phyloP scores from a whole-genome alignment of 257 asterid species.

The Cordia subcordata region DNA sequence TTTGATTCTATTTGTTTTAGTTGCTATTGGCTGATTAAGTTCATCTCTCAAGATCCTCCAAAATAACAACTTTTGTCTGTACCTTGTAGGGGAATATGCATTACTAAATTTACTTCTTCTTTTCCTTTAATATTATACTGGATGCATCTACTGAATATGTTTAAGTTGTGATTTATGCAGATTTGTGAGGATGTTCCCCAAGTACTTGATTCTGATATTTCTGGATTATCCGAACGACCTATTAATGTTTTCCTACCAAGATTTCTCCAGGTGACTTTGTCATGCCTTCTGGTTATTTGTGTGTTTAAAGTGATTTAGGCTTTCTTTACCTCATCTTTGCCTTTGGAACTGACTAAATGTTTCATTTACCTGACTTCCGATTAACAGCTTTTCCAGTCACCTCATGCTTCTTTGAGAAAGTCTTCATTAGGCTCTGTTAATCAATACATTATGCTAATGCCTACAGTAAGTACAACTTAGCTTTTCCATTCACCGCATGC shows the following conservation, averaged over 20 bases:
- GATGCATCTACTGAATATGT: neutral
- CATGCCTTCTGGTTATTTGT: neutral
- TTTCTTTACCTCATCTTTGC: neutral
- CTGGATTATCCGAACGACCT: conserved; percentile 85
- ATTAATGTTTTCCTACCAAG: conserved; percentile 81
- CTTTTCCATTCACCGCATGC: no score
- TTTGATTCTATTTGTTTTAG: no score
- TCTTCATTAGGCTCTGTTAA: conserved; percentile 86
- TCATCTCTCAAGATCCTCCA: no score
- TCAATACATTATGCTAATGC: conserved; percentile 96
- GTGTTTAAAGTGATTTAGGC: neutral
- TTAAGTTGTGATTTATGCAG: conserved; percentile 25
- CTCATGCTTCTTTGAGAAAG: conserved; percentile 65
- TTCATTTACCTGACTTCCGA: conserved; percentile 8
- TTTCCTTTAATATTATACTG: no score
- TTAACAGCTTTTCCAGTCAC: conserved; percentile 91
- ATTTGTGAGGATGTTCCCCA: conserved; percentile 86
- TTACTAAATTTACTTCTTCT: no score
- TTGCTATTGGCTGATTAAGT: no score
- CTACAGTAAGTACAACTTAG: conserved; percentile 47
- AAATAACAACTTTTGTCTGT: no score
- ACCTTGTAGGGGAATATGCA: no score
- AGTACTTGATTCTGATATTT: conserved; percentile 67
- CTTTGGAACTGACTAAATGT: neutral
- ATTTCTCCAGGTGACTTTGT: conserved; percentile 60